Percentiles rank a stretch among this genome's conserved stretches.
Evolutionary conservation across 495 filamentous ascomycete genomes (phyloP).

Genomic region (Xanthoparmelia taractica): DNA sequence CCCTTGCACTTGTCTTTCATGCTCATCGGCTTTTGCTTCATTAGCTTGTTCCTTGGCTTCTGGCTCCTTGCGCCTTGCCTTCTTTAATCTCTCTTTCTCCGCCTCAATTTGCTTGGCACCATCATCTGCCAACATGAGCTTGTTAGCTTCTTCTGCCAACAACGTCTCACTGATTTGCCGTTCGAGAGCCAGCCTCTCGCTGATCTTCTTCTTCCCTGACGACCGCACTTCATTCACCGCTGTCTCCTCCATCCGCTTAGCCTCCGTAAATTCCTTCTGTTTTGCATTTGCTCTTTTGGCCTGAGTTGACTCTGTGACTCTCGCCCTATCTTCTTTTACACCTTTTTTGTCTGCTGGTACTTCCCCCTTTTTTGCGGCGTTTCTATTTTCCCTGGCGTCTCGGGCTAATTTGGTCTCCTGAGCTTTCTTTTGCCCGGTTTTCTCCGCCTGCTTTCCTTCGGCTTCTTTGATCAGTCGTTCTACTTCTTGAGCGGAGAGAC

Average conservation of each 20-base stretch:
- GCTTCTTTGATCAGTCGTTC: background rate
- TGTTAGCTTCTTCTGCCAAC: slow-evolving; percentile 16
- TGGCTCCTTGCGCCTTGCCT: slow-evolving; percentile 3
- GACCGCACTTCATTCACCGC: background rate
- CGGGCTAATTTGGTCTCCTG: background rate
- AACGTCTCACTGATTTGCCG: slow-evolving; percentile 4
- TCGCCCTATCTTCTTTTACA: background rate
- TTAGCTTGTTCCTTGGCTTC: background rate
- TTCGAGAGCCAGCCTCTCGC: background rate
- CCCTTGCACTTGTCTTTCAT: background rate
- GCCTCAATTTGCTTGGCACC: slow-evolving; percentile 18
- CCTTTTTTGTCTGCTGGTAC: background rate
- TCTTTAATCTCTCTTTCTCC: slow-evolving; percentile 8
- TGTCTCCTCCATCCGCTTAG: background rate
- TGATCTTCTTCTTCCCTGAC: background rate
- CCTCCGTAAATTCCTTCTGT: background rate
- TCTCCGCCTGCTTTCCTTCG: background rate
- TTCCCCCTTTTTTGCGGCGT: background rate
- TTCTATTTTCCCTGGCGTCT: background rate
- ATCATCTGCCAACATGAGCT: slow-evolving; percentile 16
- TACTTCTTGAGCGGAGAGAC: background rate
- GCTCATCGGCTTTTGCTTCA: background rate
- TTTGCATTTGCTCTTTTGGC: background rate
- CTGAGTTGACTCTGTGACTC: background rate
- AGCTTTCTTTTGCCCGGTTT: background rate